phyloP scores from a whole-genome alignment of 371 early-diverging fungal genomes.

The Mucor circinelloides region DNA sequence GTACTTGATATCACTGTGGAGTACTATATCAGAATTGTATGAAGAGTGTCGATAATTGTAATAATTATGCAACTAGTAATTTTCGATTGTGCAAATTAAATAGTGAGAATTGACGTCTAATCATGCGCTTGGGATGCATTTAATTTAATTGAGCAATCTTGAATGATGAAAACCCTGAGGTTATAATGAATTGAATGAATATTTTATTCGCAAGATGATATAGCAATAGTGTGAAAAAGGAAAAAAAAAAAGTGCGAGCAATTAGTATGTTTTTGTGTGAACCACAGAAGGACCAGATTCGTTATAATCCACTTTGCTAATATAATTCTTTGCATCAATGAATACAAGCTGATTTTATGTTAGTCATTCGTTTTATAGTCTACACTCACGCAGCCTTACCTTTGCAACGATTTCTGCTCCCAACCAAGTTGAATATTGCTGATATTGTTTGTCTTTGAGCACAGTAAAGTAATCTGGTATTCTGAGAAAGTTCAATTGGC shows the following conservation, averaged over 20 bases:
- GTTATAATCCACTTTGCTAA: conserved; percentile 84
- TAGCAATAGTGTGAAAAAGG: background rate
- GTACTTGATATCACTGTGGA: too few relatives aligned
- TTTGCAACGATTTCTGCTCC: conserved; percentile 82
- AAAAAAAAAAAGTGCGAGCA: background rate
- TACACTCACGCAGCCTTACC: conserved; percentile 43
- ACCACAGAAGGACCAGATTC: conserved; percentile 75
- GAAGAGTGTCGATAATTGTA: too few relatives aligned
- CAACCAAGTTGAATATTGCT: conserved; percentile 63
- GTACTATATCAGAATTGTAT: too few relatives aligned
- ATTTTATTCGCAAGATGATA: background rate
- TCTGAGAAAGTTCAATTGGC: conserved; percentile 69
- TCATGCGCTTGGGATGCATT: too few relatives aligned
- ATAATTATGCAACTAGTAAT: too few relatives aligned
- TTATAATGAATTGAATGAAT: background rate
- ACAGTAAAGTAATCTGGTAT: conserved; percentile 80
- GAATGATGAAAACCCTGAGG: too few relatives aligned
- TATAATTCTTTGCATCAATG: conserved; percentile 68
- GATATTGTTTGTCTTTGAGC: conserved; percentile 67
- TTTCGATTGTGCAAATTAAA: too few relatives aligned
- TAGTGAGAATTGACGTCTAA: too few relatives aligned
- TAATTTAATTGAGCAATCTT: too few relatives aligned
- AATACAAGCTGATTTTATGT: conserved; percentile 57
- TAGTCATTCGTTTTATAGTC: background rate
- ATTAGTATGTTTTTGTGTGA: conserved; percentile 61